Percentiles rank a stretch among this genome's conserved stretches.
phyloP scores from a whole-genome alignment of 2,329 filamentous ascomycete genomes.

The Trichoderma cornu-damae region DNA sequence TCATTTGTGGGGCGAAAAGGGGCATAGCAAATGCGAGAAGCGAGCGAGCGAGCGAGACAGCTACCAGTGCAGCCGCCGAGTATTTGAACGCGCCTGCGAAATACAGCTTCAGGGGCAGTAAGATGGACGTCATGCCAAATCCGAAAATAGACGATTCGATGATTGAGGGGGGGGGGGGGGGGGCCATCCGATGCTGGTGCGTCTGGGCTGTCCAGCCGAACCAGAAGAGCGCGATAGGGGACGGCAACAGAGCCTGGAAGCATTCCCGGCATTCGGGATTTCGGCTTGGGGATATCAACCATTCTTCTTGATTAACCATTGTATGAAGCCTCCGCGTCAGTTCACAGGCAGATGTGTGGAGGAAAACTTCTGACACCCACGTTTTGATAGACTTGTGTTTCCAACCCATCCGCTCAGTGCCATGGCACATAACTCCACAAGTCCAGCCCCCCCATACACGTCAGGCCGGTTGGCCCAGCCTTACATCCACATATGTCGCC shows the following conservation, averaged over 20 bases:
- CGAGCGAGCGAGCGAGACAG: slow-evolving; percentile 9
- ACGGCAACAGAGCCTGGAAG: slow-evolving; percentile 42
- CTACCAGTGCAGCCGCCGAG: not conserved
- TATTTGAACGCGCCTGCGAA: not conserved
- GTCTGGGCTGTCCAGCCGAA: slow-evolving; percentile 24
- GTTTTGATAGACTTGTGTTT: slow-evolving; percentile 6
- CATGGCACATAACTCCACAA: slow-evolving; percentile 9
- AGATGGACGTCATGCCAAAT: slow-evolving; percentile 5
- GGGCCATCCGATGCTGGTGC: slow-evolving; percentile 26
- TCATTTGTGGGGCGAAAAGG: slow-evolving; percentile 15
- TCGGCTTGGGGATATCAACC: slow-evolving; percentile 29
- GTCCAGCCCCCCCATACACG: slow-evolving; percentile 18
- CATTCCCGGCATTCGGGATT: slow-evolving; percentile 27
- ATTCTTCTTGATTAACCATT: slow-evolving; percentile 21
- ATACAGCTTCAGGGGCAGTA: slow-evolving; percentile 12
- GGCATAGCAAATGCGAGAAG: slow-evolving; percentile 15
- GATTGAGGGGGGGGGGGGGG: too few relatives aligned
- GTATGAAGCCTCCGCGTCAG: not conserved
- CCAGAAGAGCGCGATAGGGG: slow-evolving; percentile 36
- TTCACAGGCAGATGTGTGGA: not conserved
- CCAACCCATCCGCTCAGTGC: slow-evolving; percentile 7
- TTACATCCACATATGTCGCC: slow-evolving; percentile 3
- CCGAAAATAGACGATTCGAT: slow-evolving; percentile 36
- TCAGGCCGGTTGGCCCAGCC: slow-evolving; percentile 1
- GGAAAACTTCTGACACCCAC: not conserved